Evolutionary conservation across 73 alveolate species (phyloP).

Genomic region (Symbiodinium natans): DNA sequence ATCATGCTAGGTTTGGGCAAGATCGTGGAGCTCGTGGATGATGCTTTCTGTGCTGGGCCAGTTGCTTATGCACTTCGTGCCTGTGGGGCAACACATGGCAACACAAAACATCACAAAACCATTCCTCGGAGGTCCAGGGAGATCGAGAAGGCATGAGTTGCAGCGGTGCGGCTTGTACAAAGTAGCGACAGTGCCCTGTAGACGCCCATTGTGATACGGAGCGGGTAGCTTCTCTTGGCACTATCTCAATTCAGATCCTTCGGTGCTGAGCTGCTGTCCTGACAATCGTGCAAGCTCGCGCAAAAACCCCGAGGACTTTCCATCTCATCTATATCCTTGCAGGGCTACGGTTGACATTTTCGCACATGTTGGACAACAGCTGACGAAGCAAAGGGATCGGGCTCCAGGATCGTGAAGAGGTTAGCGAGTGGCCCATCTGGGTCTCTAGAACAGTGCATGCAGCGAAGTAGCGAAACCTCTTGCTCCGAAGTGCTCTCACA

Average conservation of each 20-base stretch:
- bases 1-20: slow-evolving; percentile 48
- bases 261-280: background rate
- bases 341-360: background rate
- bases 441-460: background rate
- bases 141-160: background rate
- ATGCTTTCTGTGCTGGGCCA: slow-evolving; percentile 32
- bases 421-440: background rate
- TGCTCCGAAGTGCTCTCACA: no score
- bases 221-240: background rate
- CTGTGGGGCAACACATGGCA: background rate
- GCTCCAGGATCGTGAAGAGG: no score
- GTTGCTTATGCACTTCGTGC: background rate
- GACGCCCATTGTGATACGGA: background rate
- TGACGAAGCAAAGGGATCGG: background rate
- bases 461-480: no score
- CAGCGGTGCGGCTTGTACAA: slow-evolving; percentile 9
- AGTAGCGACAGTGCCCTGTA: background rate
- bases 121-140: background rate
- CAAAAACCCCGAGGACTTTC: no score
- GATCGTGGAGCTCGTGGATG: slow-evolving; percentile 77
- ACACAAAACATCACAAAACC: background rate
- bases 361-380: background rate
- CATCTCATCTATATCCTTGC: no score
- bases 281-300: no score
- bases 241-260: background rate